A percentile compares a stretch with the other conserved stretches of the same genome.
These are phyloP conservation scores for Alternaria incomplexa DNA, from an alignment of 2,329 filamentous ascomycete species.

Conservation along the genomic window DNA sequence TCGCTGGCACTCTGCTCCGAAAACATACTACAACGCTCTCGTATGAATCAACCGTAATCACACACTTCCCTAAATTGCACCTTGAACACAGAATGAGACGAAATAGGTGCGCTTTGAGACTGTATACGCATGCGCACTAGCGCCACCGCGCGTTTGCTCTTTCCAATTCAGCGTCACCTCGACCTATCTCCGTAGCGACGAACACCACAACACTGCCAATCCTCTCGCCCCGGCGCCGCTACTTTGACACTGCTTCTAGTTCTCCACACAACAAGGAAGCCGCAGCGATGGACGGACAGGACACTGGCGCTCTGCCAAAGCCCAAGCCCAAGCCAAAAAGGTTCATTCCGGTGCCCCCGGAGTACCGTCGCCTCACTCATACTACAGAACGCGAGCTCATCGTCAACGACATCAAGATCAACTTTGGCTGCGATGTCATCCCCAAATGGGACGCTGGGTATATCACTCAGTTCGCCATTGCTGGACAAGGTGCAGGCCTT, in stretches of 20 bases:
- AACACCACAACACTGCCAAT: neutral
- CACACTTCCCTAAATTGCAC: neutral
- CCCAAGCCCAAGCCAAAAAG: constrained; percentile 23
- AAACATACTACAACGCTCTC: neutral
- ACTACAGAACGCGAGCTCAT: constrained; percentile 20
- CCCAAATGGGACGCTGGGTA: constrained; percentile 14
- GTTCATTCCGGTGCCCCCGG: constrained; percentile 25
- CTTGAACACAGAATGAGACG: neutral
- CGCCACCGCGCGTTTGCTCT: constrained; percentile 4
- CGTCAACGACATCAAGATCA: constrained; percentile 18
- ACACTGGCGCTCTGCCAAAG: neutral
- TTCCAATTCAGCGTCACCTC: constrained; percentile 9
- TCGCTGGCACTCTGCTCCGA: neutral
- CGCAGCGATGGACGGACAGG: neutral
- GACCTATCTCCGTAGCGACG: neutral
- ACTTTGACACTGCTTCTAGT: neutral
- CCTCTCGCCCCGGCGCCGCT: neutral
- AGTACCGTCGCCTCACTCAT: constrained; percentile 21
- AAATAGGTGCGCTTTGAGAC: neutral
- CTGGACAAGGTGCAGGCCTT: constrained; percentile 22
- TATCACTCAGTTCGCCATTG: constrained; percentile 33
- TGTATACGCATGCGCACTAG: neutral
- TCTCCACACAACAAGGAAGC: neutral
- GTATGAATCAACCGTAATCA: neutral
- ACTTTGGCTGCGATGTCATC: constrained; percentile 27